A percentile compares a stretch with the other conserved stretches of the same genome.
phyloP scores from a whole-genome alignment of 169 alveolate genomes.

The Fabrea salina region DNA sequence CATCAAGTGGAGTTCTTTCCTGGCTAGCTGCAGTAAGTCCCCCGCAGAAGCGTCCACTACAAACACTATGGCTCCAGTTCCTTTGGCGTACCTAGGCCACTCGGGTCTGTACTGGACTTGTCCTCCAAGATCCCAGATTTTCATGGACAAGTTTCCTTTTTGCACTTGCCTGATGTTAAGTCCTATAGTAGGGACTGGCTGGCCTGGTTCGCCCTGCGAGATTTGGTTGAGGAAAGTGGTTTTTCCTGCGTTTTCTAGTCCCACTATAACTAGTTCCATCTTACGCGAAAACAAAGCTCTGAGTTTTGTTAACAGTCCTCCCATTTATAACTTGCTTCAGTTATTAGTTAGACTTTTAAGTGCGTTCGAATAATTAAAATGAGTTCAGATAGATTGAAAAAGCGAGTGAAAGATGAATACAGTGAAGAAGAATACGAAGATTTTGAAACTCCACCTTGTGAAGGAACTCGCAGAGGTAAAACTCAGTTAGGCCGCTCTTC shows the following conservation, averaged over 20 bases:
- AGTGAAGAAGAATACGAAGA: constrained; percentile 2
- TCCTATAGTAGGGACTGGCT: constrained; percentile 75
- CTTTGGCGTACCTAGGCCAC: constrained; percentile 73
- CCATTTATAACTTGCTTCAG: no score
- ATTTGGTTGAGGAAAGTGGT: constrained; percentile 67
- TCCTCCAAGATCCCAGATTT: constrained; percentile 79
- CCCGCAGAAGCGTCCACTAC: constrained; percentile 66
- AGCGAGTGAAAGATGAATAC: constrained; percentile 3
- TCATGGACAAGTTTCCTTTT: constrained; percentile 69
- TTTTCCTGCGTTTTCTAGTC: constrained; percentile 79
- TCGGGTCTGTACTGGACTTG: constrained; percentile 71
- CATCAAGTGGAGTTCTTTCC: constrained; percentile 63
- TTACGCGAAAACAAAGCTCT: constrained; percentile 34
- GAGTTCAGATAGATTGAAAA: background rate
- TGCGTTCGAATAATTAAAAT: no score
- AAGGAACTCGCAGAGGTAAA: background rate
- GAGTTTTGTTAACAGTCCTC: constrained; percentile 40
- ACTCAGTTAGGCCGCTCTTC: constrained; percentile 1
- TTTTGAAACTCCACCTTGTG: constrained; percentile 8
- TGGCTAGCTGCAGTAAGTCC: constrained; percentile 37
- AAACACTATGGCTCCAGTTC: constrained; percentile 62
- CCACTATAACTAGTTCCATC: constrained; percentile 67
- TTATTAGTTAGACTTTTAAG: no score
- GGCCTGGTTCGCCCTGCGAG: constrained; percentile 54
- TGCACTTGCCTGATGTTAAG: constrained; percentile 63